Evolutionary conservation across 371 early-diverging fungal species (phyloP).

Genomic region (Massospora cicadina): DNA sequence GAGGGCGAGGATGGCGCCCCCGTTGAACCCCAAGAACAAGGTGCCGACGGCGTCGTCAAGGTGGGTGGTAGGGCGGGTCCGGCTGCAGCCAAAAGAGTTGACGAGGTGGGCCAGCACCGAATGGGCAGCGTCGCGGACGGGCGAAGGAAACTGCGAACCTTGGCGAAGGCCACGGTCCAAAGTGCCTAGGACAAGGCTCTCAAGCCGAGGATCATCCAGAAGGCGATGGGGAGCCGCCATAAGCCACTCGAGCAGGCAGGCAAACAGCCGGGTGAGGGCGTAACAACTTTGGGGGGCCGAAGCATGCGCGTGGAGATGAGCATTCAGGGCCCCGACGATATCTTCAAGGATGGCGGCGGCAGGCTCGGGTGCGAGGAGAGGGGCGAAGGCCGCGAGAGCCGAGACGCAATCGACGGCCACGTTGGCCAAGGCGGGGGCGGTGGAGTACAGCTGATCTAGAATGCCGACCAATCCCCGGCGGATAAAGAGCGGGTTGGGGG

Average conservation of each 20-base stretch:
- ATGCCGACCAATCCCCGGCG: neutral
- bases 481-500: neutral
- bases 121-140: slow-evolving; percentile 1
- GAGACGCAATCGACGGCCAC: slow-evolving; percentile 1
- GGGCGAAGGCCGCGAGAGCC: neutral
- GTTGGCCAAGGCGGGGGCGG: neutral
- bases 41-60: neutral
- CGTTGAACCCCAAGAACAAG: slow-evolving; percentile 1
- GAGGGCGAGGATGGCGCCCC: neutral
- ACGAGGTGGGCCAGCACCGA: neutral
- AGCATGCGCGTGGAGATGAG: neutral
- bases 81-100: neutral
- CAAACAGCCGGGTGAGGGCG: neutral
- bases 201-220: neutral
- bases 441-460: slow-evolving; percentile 7
- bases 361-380: neutral
- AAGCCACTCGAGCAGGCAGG: slow-evolving; percentile 1
- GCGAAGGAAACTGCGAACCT: neutral
- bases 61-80: neutral
- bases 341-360: slow-evolving; percentile 5
- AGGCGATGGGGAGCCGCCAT: slow-evolving; percentile 1
- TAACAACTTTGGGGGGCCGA: neutral
- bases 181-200: neutral
- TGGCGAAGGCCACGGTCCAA: neutral
- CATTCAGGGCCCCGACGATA: slow-evolving; percentile 8